Percentiles rank a stretch among this genome's conserved stretches.
phyloP scores from a whole-genome alignment of 805 yeast species.

The Saccharomycopsis fodiens region DNA sequence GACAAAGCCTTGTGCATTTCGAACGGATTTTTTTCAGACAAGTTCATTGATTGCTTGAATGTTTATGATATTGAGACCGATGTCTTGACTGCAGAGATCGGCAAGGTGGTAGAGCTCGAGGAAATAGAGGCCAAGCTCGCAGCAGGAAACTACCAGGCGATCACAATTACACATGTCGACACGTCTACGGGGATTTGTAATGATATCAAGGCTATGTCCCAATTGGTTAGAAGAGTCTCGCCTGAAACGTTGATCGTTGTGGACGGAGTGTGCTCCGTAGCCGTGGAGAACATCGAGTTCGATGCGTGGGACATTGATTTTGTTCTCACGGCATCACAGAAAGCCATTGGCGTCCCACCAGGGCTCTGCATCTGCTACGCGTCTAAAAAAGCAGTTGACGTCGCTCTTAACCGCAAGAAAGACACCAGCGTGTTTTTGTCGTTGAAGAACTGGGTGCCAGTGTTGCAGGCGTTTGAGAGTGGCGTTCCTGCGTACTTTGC shows the following conservation, averaged over 20 bases:
- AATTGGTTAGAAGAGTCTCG: slow-evolving; percentile 47
- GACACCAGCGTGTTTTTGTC: slow-evolving; percentile 48
- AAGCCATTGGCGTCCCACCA: slow-evolving; percentile 89
- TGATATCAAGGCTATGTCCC: slow-evolving; percentile 57
- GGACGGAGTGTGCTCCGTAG: slow-evolving; percentile 93
- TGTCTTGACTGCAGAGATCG: slow-evolving; percentile 52
- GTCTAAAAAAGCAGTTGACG: slow-evolving; percentile 63
- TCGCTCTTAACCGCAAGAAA: slow-evolving; percentile 44
- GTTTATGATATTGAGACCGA: slow-evolving; percentile 76
- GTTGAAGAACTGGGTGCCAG: slow-evolving; percentile 77
- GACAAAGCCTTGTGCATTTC: slow-evolving; percentile 66
- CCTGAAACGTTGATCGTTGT: slow-evolving; percentile 80
- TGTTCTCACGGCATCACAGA: slow-evolving; percentile 86
- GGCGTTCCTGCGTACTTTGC: slow-evolving; percentile 80
- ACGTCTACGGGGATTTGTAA: slow-evolving; percentile 87
- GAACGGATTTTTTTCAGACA: slow-evolving; percentile 84
- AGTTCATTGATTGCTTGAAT: slow-evolving; percentile 65
- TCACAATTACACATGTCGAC: slow-evolving; percentile 90
- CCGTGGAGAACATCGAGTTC: slow-evolving; percentile 76
- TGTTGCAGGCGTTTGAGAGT: slow-evolving; percentile 76
- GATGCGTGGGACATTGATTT: slow-evolving; percentile 85
- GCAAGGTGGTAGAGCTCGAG: slow-evolving; percentile 56
- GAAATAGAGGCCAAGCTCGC: slow-evolving; percentile 49
- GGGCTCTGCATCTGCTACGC: slow-evolving; percentile 76
- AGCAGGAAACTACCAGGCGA: slow-evolving; percentile 45